Evolutionary conservation across 768 basidiomycete species (phyloP).

Genomic region (Scleroderma bovista): DNA sequence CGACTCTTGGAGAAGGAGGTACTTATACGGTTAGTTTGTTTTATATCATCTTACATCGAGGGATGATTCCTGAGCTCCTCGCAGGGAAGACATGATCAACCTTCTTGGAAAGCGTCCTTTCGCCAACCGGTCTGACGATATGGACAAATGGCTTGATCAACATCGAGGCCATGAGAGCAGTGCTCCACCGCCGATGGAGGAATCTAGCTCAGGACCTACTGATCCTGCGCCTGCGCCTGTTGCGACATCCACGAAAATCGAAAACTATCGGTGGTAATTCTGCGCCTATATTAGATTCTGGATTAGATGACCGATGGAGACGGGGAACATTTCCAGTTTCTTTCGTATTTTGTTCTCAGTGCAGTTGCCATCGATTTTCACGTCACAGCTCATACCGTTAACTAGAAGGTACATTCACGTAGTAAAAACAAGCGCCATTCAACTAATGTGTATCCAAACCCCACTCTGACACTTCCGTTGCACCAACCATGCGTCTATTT

Average conservation of each 20-base stretch:
- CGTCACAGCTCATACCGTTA: slow-evolving; percentile 41
- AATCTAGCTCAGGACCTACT: slow-evolving; percentile 31
- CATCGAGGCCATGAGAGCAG: slow-evolving; percentile 54
- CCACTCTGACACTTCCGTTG: slow-evolving; percentile 48
- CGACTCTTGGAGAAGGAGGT: slow-evolving; percentile 93
- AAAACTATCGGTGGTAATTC: slow-evolving; percentile 20
- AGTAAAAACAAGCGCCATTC: slow-evolving; percentile 38
- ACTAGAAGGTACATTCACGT: slow-evolving; percentile 26
- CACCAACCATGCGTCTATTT: too few relatives aligned
- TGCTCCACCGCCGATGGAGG: slow-evolving; percentile 62
- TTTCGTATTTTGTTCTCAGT: background rate
- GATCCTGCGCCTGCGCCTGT: slow-evolving; percentile 46
- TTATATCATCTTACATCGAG: slow-evolving; percentile 2
- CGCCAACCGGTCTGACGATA: slow-evolving; percentile 73
- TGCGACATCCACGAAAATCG: slow-evolving; percentile 38
- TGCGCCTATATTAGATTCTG: background rate
- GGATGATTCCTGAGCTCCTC: background rate
- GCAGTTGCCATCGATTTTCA: slow-evolving; percentile 41
- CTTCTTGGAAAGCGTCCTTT: slow-evolving; percentile 83
- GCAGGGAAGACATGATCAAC: slow-evolving; percentile 81
- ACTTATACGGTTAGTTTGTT: slow-evolving; percentile 67
- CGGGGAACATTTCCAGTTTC: background rate
- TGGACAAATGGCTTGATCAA: slow-evolving; percentile 96
- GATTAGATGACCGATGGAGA: background rate
- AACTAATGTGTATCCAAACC: slow-evolving; percentile 65